Conservation (phyloP, 352 stramenopile genomes). For the Salisapilia sapeloensis region DNA sequence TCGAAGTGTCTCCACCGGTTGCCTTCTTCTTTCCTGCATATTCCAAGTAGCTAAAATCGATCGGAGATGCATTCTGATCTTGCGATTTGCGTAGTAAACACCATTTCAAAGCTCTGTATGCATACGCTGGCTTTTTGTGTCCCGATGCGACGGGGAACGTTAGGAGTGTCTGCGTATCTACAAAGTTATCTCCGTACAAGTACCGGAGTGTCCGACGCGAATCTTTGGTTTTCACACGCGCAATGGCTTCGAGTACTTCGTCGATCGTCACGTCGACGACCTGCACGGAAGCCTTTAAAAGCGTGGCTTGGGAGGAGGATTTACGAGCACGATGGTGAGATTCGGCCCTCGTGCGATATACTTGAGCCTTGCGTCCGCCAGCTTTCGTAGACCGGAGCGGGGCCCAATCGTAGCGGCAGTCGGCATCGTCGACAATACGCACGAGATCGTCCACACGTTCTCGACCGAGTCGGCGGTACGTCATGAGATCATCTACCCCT, state of each 20-base stretch:
- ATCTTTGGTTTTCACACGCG: slow-evolving; percentile 39
- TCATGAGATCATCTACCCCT: slow-evolving; percentile 39
- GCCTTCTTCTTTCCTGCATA: slow-evolving; percentile 46
- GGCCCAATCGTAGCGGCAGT: slow-evolving; percentile 67
- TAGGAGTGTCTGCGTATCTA: slow-evolving; percentile 44
- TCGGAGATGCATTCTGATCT: slow-evolving; percentile 15
- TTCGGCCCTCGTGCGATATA: no score
- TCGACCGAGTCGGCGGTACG: slow-evolving; percentile 62
- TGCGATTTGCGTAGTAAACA: slow-evolving; percentile 24
- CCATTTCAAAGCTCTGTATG: slow-evolving; percentile 66
- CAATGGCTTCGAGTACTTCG: slow-evolving; percentile 31
- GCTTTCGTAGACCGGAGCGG: no score
- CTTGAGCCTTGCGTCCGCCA: no score
- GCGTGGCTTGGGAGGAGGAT: slow-evolving; percentile 19
- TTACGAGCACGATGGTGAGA: slow-evolving; percentile 5
- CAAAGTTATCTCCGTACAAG: slow-evolving; percentile 37
- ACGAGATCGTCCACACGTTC: slow-evolving; percentile 54
- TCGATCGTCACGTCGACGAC: slow-evolving; percentile 26
- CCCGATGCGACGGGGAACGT: slow-evolving; percentile 20
- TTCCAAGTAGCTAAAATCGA: slow-evolving; percentile 63
- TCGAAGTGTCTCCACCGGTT: slow-evolving; percentile 21
- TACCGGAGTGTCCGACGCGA: slow-evolving; percentile 36
- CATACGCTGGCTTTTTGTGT: slow-evolving; percentile 24
- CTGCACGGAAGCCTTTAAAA: slow-evolving; percentile 47
- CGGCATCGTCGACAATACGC: slow-evolving; percentile 63